phyloP scores from a whole-genome alignment of 2,329 filamentous ascomycete species.

The Beauveria rudraprayagi region DNA sequence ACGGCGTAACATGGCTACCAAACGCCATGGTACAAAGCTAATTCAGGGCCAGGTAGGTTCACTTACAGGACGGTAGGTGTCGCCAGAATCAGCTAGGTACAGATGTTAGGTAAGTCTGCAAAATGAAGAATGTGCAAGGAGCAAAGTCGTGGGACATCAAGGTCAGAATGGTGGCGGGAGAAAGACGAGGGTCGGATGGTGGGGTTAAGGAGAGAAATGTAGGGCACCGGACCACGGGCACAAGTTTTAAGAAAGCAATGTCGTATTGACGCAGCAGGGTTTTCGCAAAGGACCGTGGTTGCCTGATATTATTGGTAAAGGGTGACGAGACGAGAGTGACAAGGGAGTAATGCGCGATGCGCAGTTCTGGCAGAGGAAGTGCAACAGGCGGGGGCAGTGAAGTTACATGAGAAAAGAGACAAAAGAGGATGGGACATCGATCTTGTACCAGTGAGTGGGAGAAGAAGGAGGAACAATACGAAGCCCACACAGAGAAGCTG shows the following conservation, averaged over 20 bases:
- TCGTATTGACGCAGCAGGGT: neutral
- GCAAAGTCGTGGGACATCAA: slow-evolving; percentile 16
- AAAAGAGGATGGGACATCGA: neutral
- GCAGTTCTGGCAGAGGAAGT: neutral
- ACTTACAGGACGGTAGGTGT: slow-evolving; percentile 55
- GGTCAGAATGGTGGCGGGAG: slow-evolving; percentile 13
- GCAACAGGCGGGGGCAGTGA: neutral
- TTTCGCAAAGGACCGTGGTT: neutral
- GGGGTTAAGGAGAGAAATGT: slow-evolving; percentile 1
- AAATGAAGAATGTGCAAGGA: neutral
- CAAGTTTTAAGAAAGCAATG: neutral
- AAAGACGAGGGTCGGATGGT: slow-evolving; percentile 12
- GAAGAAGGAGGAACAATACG: neutral
- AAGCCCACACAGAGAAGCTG: neutral
- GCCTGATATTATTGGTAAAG: neutral
- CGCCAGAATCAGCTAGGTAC: slow-evolving; percentile 49
- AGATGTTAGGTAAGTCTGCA: slow-evolving; percentile 30
- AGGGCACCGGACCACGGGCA: slow-evolving; percentile 1
- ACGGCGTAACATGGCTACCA: neutral
- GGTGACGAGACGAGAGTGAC: neutral
- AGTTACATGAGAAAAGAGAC: slow-evolving; percentile 4
- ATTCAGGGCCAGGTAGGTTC: slow-evolving; percentile 11
- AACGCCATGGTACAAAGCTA: neutral
- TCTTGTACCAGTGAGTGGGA: slow-evolving; percentile 9
- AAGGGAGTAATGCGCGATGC: neutral